These are phyloP conservation scores for Lasiodiplodia sp. DNA, from an alignment of 2,329 filamentous ascomycete species.

Conservation along the genomic window DNA sequence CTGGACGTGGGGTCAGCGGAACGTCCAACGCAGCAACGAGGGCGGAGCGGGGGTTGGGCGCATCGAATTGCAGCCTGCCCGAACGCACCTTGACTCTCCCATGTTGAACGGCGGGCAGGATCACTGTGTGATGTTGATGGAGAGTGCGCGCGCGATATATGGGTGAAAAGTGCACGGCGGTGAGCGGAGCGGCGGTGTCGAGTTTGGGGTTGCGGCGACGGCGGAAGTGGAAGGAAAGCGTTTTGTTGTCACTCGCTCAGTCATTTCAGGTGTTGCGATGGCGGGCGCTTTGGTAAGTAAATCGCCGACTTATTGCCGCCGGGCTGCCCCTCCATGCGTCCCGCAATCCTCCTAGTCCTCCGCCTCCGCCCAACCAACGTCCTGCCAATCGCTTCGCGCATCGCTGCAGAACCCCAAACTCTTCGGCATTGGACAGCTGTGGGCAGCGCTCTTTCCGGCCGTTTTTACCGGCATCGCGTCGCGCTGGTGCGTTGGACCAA, in stretches of 20 bases:
- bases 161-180: constrained; percentile 1
- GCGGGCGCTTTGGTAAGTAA: constrained; percentile 7
- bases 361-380: not conserved
- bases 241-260: constrained; percentile 28
- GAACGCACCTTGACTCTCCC: constrained; percentile 68
- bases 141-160: constrained; percentile 2
- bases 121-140: not conserved
- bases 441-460: not conserved
- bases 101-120: constrained; percentile 46
- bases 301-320: not conserved
- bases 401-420: not conserved
- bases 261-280: constrained; percentile 28
- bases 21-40: constrained; percentile 34
- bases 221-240: constrained; percentile 9
- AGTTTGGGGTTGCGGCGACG: not conserved
- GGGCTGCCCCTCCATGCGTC: constrained; percentile 15
- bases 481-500: not conserved
- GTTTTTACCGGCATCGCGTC: not conserved
- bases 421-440: not conserved
- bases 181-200: constrained; percentile 4
- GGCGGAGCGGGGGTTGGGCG: constrained; percentile 32
- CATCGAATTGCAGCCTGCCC: constrained; percentile 10
- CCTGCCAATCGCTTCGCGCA: not conserved
- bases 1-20: constrained; percentile 55
- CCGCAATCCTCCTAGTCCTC: not conserved